Conservation (phyloP, 2,329 filamentous ascomycete species). For the Coccinonectria pachysandricola region DNA sequence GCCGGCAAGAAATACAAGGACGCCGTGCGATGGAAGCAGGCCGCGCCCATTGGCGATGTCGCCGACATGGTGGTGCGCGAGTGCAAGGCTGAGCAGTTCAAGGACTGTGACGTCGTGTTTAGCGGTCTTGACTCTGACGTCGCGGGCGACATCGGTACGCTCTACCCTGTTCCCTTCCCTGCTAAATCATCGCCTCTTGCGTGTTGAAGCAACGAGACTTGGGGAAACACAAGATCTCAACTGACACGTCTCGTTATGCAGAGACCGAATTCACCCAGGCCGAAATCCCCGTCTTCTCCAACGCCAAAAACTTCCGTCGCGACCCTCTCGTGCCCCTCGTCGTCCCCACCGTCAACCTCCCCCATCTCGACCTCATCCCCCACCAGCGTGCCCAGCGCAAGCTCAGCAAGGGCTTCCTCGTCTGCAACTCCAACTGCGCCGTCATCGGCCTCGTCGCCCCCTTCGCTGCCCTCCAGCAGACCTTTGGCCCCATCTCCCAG, state of each 20-base stretch:
- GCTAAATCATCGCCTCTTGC: too few relatives aligned
- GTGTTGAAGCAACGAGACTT: too few relatives aligned
- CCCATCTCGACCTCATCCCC: conserved; percentile 79
- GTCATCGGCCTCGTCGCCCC: conserved; percentile 95
- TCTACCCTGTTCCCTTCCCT: conserved; percentile 1
- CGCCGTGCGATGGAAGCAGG: conserved; percentile 92
- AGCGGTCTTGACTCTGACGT: conserved; percentile 88
- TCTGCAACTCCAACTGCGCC: conserved; percentile 97
- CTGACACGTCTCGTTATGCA: too few relatives aligned
- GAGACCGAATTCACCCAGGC: conserved; percentile 86
- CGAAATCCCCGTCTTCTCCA: conserved; percentile 88
- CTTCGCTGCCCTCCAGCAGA: conserved; percentile 77
- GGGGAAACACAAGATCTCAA: too few relatives aligned
- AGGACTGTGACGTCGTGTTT: conserved; percentile 88
- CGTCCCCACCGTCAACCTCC: conserved; percentile 87
- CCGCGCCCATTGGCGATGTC: conserved; percentile 67
- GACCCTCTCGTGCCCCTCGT: conserved; percentile 86
- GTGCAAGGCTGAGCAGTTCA: conserved; percentile 73
- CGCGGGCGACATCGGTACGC: conserved; percentile 77
- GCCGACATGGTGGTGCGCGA: conserved; percentile 76
- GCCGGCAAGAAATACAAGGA: conserved; percentile 92
- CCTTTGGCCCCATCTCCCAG: conserved; percentile 71
- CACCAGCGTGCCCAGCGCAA: conserved; percentile 67
- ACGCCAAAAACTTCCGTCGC: conserved; percentile 93
- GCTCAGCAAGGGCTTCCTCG: conserved; percentile 77